Base-by-base conservation (phyloP, 768 basidiomycete genomes). In the Chalciporus piperatus region DNA sequence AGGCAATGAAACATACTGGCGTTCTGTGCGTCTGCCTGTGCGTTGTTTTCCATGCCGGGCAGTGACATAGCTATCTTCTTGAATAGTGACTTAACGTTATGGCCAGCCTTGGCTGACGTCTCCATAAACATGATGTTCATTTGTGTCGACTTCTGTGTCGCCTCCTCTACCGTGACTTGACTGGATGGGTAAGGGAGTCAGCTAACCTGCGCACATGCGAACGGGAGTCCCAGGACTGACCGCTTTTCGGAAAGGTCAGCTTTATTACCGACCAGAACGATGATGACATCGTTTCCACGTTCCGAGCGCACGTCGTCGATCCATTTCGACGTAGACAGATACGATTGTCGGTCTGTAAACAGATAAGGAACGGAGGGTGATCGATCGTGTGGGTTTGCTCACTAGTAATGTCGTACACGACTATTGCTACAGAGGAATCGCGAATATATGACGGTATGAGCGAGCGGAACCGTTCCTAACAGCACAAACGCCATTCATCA, bases 391-490 rank as follows among this genome's bases (percentile, higher is more conserved):
- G 27, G 30, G 10, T 2, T 2, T 17, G 78, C 89, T 63, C 61
- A 93, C 97, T 98, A 56, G 96, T 98, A 59, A 99, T 98, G 69
- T 99, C 97, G 70, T 92, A 99, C 10, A 98, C 97, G 43, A 98
- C 94, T 61, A 99, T 98, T 13, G 97, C 97, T 23, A 98, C 97
- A 32, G 92, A 95, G 16, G 96, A 98, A 70, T 99, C 97, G 52
- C 97, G 88, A 64, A 99, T 99, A 72, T 99, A 99, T 19, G 92
- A 95, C 19, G 97, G 97, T 73, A 99, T 99, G 54, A 99, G 75
- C 14, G 93, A 96, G 47, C 97, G 82, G 72, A 98, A 99, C 19
- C 97, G 86, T 76, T 99, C 97, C 92, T 97, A 62, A 32, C 22
- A 4, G n/a, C 52, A 33, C 12, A 20, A 27, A 11, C 41, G 49